Percentiles rank a stretch among this genome's conserved stretches.
These are phyloP conservation scores for Adansonia madagascariensis DNA, from an alignment of 441 rosid species.

Conservation along the genomic window DNA sequence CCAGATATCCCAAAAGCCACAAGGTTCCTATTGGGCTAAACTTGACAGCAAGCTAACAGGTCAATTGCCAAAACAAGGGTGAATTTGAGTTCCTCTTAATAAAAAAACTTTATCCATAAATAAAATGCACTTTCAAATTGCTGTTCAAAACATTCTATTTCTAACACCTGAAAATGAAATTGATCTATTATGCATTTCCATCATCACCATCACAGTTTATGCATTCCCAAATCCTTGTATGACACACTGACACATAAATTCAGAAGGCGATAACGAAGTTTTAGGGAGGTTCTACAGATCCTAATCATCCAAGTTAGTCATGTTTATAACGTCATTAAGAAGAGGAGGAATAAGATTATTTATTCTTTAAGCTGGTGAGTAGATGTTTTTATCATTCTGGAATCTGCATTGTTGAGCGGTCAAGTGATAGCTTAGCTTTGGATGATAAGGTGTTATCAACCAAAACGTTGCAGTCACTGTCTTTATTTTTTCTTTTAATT, in stretches of 20 bases:
- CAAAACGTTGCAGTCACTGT: neutral
- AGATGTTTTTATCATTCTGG: neutral
- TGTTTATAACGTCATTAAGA: neutral
- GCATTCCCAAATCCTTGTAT: neutral
- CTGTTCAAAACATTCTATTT: too few relatives aligned
- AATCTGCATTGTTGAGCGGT: neutral
- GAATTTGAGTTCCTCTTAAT: too few relatives aligned
- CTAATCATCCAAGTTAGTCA: conserved; percentile 3
- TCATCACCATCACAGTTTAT: neutral
- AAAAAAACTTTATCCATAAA: too few relatives aligned
- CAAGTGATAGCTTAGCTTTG: neutral
- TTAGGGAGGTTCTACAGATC: conserved; percentile 3
- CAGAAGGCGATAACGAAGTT: neutral
- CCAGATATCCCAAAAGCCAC: too few relatives aligned
- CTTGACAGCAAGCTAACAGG: too few relatives aligned
- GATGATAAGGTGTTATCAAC: neutral
- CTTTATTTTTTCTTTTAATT: too few relatives aligned
- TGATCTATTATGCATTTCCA: too few relatives aligned
- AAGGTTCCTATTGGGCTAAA: too few relatives aligned
- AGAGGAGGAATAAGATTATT: neutral
- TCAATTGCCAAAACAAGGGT: too few relatives aligned
- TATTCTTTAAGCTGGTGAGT: neutral
- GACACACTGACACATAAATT: neutral
- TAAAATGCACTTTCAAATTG: too few relatives aligned
- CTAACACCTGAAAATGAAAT: too few relatives aligned